Base-by-base conservation (phyloP, 176 grass and related monocot species). In the Ensete glaucum region DNA sequence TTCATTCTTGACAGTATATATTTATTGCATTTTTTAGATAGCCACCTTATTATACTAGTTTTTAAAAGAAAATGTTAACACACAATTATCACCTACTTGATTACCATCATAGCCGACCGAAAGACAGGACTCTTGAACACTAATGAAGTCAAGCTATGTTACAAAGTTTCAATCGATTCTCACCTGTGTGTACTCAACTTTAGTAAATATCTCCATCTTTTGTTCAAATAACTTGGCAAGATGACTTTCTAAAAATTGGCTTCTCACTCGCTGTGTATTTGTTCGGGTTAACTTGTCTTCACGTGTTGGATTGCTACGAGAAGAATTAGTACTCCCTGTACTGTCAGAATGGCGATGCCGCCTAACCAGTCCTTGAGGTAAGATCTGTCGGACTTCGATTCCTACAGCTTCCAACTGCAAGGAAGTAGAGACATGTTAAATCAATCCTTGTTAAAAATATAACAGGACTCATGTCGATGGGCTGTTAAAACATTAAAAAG, bases 141-240 rank as follows among this genome's bases (percentile, higher is more conserved):
- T 6, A 15, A 2, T 67, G 27, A 67, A 43, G 17, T 67, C 4
- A 48, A 67, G 6, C 65, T 15, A 17, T 16, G 5, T 17, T 67
- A 43, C 25, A 67, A 67, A 11, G 14, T 34, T 43, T 43, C 65
- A 67, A 67, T 13, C 8, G 25, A 9, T 69, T 54, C 76, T 64
- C 76, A 89, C 95, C 90, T 99, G 95, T 81, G 95, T 99, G 74
- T 99, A 88, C 80, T 99, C 86, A 76, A 99, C 84, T 94, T 99
- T 99, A 72, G 91, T 99, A 79, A 99, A 99, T 83, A 99, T 99
- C 82, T 99, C 95, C 90, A 99, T 93, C 89, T 99, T 99, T 74
- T 99, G 91, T 87, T 99, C 95, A 2, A 99, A 99, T 70, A 99
- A 84, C 77, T 91, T 99, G 48, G 95, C 95, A 59, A 99, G 88